Percentiles rank a stretch among this genome's conserved stretches.
phyloP scores from a whole-genome alignment of 2,329 filamentous ascomycete genomes.

The Cryphonectria radicalis region DNA sequence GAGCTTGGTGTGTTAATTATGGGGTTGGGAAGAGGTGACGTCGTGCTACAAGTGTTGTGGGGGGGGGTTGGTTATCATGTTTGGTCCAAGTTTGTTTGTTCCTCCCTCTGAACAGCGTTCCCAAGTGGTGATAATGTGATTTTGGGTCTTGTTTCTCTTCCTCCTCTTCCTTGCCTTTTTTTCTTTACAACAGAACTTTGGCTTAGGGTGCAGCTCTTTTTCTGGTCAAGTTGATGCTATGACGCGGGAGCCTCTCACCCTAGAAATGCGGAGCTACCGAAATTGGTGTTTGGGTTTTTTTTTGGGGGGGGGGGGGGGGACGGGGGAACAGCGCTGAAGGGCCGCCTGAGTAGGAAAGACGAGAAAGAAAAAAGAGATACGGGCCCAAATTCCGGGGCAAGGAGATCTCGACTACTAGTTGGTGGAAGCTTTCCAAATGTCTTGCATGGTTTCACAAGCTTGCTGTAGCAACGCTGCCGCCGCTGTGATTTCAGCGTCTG shows the following conservation, averaged over 20 bases:
- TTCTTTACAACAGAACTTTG: background rate
- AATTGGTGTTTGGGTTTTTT: background rate
- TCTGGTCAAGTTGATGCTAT: background rate
- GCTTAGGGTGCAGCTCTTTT: background rate
- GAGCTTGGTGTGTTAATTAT: background rate
- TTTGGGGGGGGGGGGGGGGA: background rate
- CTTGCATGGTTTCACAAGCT: background rate
- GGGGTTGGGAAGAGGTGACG: constrained; percentile 3
- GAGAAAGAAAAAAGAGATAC: background rate
- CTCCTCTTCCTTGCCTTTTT: too few relatives aligned
- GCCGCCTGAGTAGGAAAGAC: background rate
- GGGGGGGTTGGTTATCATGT: background rate
- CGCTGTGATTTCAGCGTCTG: background rate
- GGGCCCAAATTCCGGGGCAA: background rate
- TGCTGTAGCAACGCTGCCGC: background rate
- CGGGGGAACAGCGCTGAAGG: background rate
- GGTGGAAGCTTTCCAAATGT: background rate
- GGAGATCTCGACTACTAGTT: background rate
- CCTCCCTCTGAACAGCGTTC: background rate
- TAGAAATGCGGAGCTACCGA: constrained; percentile 14
- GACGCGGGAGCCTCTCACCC: constrained; percentile 17
- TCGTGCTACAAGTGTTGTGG: background rate
- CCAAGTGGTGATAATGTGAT: background rate
- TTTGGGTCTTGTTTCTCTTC: background rate
- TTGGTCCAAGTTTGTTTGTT: background rate